These are phyloP conservation scores for Capronia americana DNA, from an alignment of 2,329 filamentous ascomycete genomes.

Conservation along the genomic window DNA sequence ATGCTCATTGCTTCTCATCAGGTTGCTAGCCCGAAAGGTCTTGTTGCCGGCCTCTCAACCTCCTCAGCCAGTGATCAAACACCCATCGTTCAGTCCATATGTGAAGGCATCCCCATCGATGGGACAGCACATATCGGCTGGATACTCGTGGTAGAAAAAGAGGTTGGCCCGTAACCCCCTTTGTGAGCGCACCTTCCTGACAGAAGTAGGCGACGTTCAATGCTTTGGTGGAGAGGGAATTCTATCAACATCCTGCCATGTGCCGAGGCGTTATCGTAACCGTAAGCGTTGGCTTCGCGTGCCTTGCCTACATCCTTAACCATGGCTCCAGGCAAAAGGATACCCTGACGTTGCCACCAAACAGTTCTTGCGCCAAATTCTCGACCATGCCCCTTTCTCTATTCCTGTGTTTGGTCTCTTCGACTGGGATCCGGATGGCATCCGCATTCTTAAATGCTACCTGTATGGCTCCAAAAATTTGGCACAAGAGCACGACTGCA, in stretches of 20 bases:
- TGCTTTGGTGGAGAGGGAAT: constrained; percentile 57
- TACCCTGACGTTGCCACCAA: constrained; percentile 68
- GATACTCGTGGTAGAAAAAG: constrained; percentile 69
- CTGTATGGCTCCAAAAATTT: constrained; percentile 65
- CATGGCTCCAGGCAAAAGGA: constrained; percentile 61
- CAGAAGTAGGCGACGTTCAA: constrained; percentile 63
- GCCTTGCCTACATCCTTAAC: constrained; percentile 11
- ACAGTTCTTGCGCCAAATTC: constrained; percentile 57
- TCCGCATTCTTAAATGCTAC: constrained; percentile 68
- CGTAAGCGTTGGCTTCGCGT: constrained; percentile 45
- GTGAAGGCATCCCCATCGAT: constrained; percentile 6
- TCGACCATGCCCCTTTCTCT: constrained; percentile 33
- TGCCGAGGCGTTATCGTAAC: constrained; percentile 63
- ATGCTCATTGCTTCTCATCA: constrained; percentile 36
- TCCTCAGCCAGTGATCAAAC: constrained; percentile 4
- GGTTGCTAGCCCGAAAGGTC: constrained; percentile 53
- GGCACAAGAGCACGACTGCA: constrained; percentile 60
- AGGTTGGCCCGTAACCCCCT: constrained; percentile 51
- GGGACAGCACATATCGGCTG: constrained; percentile 55
- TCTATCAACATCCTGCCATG: constrained; percentile 51
- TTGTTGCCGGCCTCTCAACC: constrained; percentile 45
- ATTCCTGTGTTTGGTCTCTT: constrained; percentile 60
- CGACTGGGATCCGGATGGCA: constrained; percentile 68
- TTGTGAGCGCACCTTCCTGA: constrained; percentile 20
- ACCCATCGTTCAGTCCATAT: constrained; percentile 25